Evolutionary conservation across 2,329 filamentous ascomycete genomes (phyloP), one percentile per base, ranked within the genome.

Genomic region (Ascochyta viciae-villosae): DNA sequence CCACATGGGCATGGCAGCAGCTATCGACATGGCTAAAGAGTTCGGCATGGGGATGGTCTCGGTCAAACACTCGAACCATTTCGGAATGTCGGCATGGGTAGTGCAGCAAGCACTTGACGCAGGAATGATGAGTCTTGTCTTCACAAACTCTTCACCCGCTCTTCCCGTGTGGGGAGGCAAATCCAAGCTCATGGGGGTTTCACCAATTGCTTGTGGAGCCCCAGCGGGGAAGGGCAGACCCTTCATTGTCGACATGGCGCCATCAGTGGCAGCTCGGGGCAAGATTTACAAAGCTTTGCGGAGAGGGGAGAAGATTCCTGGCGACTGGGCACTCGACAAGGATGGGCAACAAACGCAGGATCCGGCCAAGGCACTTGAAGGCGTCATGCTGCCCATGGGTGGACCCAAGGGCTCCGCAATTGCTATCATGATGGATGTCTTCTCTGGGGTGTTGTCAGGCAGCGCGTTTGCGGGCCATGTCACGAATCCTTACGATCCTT

Each of bases 391-490:
- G 19, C 90, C 91, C 0, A 92, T 95, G 89, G 90, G 90, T 2
- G 91, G 91, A 0, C 90, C 91, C 0, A 95, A 95, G 74, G 91
- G 91, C 0, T 90, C 88, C 2, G 91, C 84, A 0, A 73, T 95
- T 37, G 80, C 89, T 0, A 85, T 95, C 51, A 94, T 92, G 89
- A 95, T 95, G 91, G 90, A 95, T 69, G 89, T 96, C 2, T 94
- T 95, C 70, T 92, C 89, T 0, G 91, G 90, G 0, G 88, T 90
- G 0, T 67, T 95, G 0, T 91, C 89, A 0, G 91, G 90, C 0
- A 88, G 87, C 29, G 90, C 90, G 0, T 95, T 91, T 74, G 91
- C 89, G 0, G 90, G 90, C 0, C 81, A 89, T 66, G 91, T 95
- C 16, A 89, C 87, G 0, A 85, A 85, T 16, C 91, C 91, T 0